Evolutionary conservation across 2,329 filamentous ascomycete species (phyloP), one percentile per base, ranked within the genome.

Genomic region (Pseudocercospora eumusae): DNA sequence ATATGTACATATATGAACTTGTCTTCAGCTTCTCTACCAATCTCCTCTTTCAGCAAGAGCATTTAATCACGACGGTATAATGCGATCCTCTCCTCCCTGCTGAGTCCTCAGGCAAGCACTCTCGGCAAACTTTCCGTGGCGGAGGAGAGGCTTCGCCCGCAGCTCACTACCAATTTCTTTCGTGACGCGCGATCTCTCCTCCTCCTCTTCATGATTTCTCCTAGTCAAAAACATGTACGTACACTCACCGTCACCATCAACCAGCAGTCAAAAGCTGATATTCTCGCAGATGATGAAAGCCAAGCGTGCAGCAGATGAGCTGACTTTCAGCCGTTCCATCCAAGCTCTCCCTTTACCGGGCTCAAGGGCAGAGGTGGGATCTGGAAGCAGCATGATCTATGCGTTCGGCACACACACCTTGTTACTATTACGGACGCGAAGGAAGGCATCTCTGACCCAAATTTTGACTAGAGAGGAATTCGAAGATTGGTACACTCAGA

Each of bases 391-490:
- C 83, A 86, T 99, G 95, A 98, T 88, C 92, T 92, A 85, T 88
- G 95, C 92, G 95, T 97, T 90, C 92, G 93, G 91, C 95, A 97
- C 93, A 96, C 84, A 80, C 84, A 88, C 89, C 93, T 97, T 98
- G 92, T 97, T 96, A 91, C 85, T 81, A 82, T 81, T 84, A 91
- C 93, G 93, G 88, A 96, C 93, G 95, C 93, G 86, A 91, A 89
- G 84, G 90, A 62, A 47, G 90, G 92, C 89, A 96, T 90, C 91
- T 97, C 93, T 98, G 93, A 98, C 77, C 63, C 66, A 61, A 18
- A n/a, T 54, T 68, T 70, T 61, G 64, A 62, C 45, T 61, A 44
- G 56, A 45, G 56, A 58, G 66, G 63, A 36, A 57, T 44, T 53
- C 33, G 40, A 47, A 47, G 15, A 28, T 56, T 33, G 45, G 11